Percentiles rank a stretch among this genome's conserved stretches.
These are phyloP conservation scores for Pseudocercospora eumusae DNA, from an alignment of 2,329 filamentous ascomycete genomes.

Conservation along the genomic window DNA sequence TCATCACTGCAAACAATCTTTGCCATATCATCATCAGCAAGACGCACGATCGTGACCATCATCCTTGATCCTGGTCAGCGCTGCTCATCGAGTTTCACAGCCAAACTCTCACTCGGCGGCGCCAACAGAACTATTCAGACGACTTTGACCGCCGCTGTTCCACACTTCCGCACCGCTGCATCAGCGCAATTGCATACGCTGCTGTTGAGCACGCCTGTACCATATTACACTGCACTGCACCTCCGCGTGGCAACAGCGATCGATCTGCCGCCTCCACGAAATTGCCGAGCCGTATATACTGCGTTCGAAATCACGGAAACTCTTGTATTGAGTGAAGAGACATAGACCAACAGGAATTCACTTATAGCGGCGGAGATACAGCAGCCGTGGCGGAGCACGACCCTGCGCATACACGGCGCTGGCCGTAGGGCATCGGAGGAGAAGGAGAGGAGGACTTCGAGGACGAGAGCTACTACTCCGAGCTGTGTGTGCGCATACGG, in stretches of 20 bases:
- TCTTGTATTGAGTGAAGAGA: background rate
- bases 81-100: constrained; percentile 16
- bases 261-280: background rate
- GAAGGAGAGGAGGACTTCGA: constrained; percentile 16
- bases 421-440: constrained; percentile 23
- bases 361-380: constrained; percentile 3
- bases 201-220: background rate
- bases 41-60: background rate
- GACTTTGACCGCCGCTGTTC: constrained; percentile 9
- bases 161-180: background rate
- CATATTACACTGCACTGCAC: background rate
- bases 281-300: background rate
- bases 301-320: background rate
- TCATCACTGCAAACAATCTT: background rate
- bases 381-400: constrained; percentile 23
- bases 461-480: constrained; percentile 5
- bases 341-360: background rate
- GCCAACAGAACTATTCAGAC: constrained; percentile 14
- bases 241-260: background rate
- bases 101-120: constrained; percentile 11
- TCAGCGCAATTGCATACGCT: background rate
- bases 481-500: background rate
- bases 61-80: constrained; percentile 11
- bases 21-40: background rate
- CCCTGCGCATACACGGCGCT: constrained; percentile 22